A percentile compares a stretch with the other conserved stretches of the same genome.
These are phyloP conservation scores for Fusarium luffae DNA, from an alignment of 2,329 filamentous ascomycete species.

Conservation along the genomic window DNA sequence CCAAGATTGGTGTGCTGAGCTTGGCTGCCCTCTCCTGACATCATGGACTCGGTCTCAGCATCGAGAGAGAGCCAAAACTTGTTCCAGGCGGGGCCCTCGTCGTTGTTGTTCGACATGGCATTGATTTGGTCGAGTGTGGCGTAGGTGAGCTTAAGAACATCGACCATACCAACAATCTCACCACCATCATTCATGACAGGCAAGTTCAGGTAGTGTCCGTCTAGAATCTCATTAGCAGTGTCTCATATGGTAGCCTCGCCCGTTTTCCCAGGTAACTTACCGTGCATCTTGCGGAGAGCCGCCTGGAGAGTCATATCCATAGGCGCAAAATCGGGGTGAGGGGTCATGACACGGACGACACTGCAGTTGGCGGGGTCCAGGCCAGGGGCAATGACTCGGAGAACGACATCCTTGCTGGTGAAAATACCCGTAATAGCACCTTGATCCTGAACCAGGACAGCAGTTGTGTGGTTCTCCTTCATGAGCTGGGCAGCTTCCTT, in stretches of 20 bases:
- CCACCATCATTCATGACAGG: constrained; percentile 98
- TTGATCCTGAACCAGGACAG: constrained; percentile 94
- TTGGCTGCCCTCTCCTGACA: constrained; percentile 90
- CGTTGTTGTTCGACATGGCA: constrained; percentile 82
- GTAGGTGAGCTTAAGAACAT: constrained; percentile 97
- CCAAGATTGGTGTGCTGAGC: constrained; percentile 71
- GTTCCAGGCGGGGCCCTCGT: constrained; percentile 98
- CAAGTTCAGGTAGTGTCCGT: constrained; percentile 97
- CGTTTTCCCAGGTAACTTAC: constrained; percentile 62
- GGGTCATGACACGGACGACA: constrained; percentile 98
- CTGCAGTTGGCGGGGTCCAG: constrained; percentile 95
- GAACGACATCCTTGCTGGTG: constrained; percentile 98
- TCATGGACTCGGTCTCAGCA: constrained; percentile 93
- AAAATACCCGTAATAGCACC: constrained; percentile 99
- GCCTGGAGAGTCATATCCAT: constrained; percentile 99
- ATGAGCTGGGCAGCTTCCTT: constrained; percentile 95
- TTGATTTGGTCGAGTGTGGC: constrained; percentile 98
- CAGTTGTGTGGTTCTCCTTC: constrained; percentile 99
- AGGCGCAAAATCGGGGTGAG: constrained; percentile 97
- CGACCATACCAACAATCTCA: constrained; percentile 99
- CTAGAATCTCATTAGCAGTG: constrained; percentile 58
- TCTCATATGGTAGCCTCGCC: neutral
- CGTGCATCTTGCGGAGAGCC: constrained; percentile 98
- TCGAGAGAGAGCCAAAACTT: constrained; percentile 99
- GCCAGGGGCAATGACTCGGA: constrained; percentile 96